These are phyloP conservation scores for Pezicula carpinea DNA, from an alignment of 2,329 filamentous ascomycete species.

Conservation along the genomic window DNA sequence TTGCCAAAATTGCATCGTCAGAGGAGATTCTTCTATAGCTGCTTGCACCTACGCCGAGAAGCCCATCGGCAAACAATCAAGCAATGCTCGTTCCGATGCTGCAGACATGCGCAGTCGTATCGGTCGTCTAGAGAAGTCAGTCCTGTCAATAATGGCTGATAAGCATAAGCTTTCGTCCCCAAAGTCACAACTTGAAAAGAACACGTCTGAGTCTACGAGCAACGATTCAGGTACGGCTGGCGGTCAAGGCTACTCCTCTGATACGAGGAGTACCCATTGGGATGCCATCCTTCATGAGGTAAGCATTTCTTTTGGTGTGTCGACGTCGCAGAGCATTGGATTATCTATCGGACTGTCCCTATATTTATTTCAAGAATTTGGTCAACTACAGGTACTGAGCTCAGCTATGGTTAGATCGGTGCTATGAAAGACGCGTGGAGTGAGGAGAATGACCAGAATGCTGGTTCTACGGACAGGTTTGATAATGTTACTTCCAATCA, in stretches of 20 bases:
- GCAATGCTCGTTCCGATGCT: slow-evolving; percentile 9
- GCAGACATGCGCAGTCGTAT: slow-evolving; percentile 49
- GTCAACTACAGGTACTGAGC: no score
- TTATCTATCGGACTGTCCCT: no score
- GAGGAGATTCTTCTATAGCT: slow-evolving; percentile 33
- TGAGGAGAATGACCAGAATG: slow-evolving; percentile 31
- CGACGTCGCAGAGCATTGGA: background rate
- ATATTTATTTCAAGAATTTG: background rate
- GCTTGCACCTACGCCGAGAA: slow-evolving; percentile 47
- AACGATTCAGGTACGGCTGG: slow-evolving; percentile 5
- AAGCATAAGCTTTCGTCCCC: slow-evolving; percentile 1
- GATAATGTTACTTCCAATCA: slow-evolving; percentile 4
- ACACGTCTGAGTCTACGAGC: background rate
- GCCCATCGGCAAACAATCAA: slow-evolving; percentile 33
- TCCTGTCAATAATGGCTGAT: slow-evolving; percentile 43
- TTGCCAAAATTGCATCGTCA: slow-evolving; percentile 48
- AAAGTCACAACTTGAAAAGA: background rate
- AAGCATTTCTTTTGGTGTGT: slow-evolving; percentile 18
- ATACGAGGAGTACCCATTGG: slow-evolving; percentile 47
- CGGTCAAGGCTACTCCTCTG: slow-evolving; percentile 12
- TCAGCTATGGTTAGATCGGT: slow-evolving; percentile 8
- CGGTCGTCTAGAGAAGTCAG: slow-evolving; percentile 51
- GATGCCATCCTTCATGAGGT: slow-evolving; percentile 56
- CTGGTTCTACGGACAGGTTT: slow-evolving; percentile 26
- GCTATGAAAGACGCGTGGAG: slow-evolving; percentile 24